Evolutionary conservation across 257 asterid genomes (phyloP), one percentile per base, ranked within the genome.

Genomic region (Solanum bulbocastanum): DNA sequence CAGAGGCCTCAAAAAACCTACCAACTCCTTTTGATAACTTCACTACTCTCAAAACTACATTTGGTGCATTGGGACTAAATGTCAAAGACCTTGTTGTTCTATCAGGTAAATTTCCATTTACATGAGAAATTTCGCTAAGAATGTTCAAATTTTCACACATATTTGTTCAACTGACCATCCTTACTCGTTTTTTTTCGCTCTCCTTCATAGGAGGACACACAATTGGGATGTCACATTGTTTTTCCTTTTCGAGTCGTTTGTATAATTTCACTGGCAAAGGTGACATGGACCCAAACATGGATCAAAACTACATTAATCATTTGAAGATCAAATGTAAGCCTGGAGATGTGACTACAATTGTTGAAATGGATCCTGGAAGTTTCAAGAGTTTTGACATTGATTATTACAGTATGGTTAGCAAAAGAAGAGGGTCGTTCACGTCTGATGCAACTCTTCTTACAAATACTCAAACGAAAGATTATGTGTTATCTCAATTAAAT

Each of bases 361-460:
- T 86, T 11, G 88, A 86, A 32, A 86, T 86, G 88, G 91, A 90
- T 49, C 92, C 93, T 0, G 92, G 91, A 68, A 92, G 93, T 75
- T 86, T 75, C 40, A 66, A 83, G 90, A 88, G 90, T 36, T 92
- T 89, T 8, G 94, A 92, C 15, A 86, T 22, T 3, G 87, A 88
- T 2, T 92, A 88, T 52, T 92, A 22, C 36, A 32, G 35, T 1
- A 46, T 86, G 7, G 90, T 92, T 72, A 40, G 84, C 2, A 91
- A 88, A 68, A 88, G 89, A 65, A 89, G 93, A 42, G 93, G 94
- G 1, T 90, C 91, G 5, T 88, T 92, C 30, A 32, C 88, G 10
- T 91, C 92, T n/a, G 94, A 91, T 65, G 89, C 91, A 86, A 89
- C 94, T 68, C 87, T 92, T 15, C 88, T 91, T 36, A 88, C 83